These are phyloP conservation scores for Aspergillus sclerotiicarbonarius DNA, from an alignment of 495 filamentous ascomycete species.

Conservation along the genomic window DNA sequence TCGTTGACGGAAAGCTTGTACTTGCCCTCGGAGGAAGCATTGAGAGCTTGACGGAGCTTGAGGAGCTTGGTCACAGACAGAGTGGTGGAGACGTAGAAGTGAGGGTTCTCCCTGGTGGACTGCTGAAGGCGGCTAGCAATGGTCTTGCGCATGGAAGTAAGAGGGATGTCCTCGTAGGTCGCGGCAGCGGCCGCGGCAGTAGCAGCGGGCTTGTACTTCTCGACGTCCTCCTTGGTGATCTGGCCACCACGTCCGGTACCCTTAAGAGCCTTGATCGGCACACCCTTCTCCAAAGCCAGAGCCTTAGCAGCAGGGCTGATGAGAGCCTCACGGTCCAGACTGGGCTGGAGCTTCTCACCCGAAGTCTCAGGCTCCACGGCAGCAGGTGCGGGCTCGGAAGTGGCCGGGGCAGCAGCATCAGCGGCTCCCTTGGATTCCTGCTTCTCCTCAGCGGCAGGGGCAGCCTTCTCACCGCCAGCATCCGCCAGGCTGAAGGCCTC, in stretches of 20 bases:
- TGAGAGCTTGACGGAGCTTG: slow-evolving; percentile 93
- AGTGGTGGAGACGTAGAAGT: slow-evolving; percentile 90
- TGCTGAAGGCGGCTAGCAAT: slow-evolving; percentile 89
- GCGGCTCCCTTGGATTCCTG: slow-evolving; percentile 58
- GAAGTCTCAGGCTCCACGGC: slow-evolving; percentile 71
- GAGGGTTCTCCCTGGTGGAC: slow-evolving; percentile 88
- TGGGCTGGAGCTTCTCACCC: slow-evolving; percentile 75
- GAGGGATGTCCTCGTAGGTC: slow-evolving; percentile 78
- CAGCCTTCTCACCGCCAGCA: slow-evolving; percentile 79
- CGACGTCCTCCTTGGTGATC: slow-evolving; percentile 88
- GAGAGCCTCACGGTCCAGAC: slow-evolving; percentile 74
- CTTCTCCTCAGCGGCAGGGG: slow-evolving; percentile 58
- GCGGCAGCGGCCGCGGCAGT: slow-evolving; percentile 56
- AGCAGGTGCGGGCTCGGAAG: slow-evolving; percentile 55
- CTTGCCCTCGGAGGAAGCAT: slow-evolving; percentile 79
- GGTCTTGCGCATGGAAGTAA: slow-evolving; percentile 94
- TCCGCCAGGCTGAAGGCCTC: slow-evolving; percentile 84
- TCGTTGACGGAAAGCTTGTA: slow-evolving; percentile 99
- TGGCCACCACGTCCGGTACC: slow-evolving; percentile 82
- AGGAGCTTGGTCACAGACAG: slow-evolving; percentile 91
- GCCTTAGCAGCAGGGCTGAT: slow-evolving; percentile 73
- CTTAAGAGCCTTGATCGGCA: slow-evolving; percentile 76
- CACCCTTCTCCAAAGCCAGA: slow-evolving; percentile 81
- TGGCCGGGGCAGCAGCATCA: slow-evolving; percentile 53
- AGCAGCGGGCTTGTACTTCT: slow-evolving; percentile 67